These are phyloP conservation scores for Echinosophora koreensis DNA, from an alignment of 306 rosid genomes.

Conservation along the genomic window DNA sequence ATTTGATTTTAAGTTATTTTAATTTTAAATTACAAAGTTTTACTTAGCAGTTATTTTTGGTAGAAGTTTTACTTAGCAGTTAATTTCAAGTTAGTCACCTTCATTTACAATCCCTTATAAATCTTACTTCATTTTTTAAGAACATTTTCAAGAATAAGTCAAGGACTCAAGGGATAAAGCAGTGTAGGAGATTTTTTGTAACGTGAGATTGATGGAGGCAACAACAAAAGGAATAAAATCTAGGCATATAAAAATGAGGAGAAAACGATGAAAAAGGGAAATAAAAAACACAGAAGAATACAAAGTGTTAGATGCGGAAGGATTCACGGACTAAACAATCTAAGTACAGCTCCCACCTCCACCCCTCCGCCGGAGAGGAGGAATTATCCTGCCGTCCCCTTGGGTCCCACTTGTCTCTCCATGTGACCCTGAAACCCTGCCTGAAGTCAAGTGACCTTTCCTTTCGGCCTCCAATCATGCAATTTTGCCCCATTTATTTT, in stretches of 20 bases:
- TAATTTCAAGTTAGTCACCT: background rate
- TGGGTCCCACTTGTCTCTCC: constrained; percentile 18
- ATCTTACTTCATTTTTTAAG: background rate
- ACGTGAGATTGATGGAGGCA: constrained; percentile 12
- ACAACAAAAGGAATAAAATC: constrained; percentile 49
- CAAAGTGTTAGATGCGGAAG: constrained; percentile 32
- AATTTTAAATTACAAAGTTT: too few species aligned
- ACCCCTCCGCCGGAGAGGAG: constrained; percentile 43
- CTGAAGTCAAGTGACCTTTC: background rate
- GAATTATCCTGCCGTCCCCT: constrained; percentile 62
- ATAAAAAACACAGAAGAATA: constrained; percentile 23
- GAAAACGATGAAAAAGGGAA: constrained; percentile 11
- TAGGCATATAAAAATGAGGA: constrained; percentile 32
- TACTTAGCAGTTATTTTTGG: too few species aligned
- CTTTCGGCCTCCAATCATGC: constrained; percentile 34
- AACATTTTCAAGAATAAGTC: constrained; percentile 22
- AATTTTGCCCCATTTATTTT: constrained; percentile 11
- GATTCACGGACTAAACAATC: constrained; percentile 52
- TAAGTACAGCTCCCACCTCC: constrained; percentile 4
- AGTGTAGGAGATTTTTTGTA: constrained; percentile 10
- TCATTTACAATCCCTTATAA: background rate
- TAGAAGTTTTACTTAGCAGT: too few species aligned
- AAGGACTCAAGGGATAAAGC: constrained; percentile 7
- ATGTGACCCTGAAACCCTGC: constrained; percentile 9
- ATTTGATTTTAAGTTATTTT: too few species aligned